Evolutionary conservation across 768 basidiomycete genomes (phyloP), one percentile per base, ranked within the genome.

Genomic region (Candolleomyces aberdarensis): DNA sequence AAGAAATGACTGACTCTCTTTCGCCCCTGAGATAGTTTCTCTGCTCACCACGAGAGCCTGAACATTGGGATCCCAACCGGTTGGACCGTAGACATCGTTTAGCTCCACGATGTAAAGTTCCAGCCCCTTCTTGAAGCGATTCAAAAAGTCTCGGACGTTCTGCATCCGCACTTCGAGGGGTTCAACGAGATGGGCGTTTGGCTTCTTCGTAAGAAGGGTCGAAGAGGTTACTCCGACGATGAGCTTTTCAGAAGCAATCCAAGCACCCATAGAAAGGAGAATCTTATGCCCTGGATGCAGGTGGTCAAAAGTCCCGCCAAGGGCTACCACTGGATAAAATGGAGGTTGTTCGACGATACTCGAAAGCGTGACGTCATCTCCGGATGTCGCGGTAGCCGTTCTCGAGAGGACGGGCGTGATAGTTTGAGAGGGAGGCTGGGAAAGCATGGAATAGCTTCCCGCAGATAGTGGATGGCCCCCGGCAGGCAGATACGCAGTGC

Each of bases 221-320:
- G 56, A 80, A 67, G 60, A 90, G 92, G 89, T 57, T 93, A 98
- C 78, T 5, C 97, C 97, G 64, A 98, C 86, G 62, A 98, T 92
- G 67, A 98, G 75, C 72, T 94, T 95, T 63, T 80, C 72, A 48
- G 75, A 70, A 0, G 95, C 80, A 59, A 98, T 86, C 83, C 89
- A 94, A 1, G 92, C 87, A 13, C 85, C 89, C 87, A 97, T 94
- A 68, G 93, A 92, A 11, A 99, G 83, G 31, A 99, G 84, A 62
- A 99, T 96, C 75, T 97, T 97, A 77, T 99, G 97, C 0, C 96
- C 97, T 3, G 94, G 86, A 70, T 99, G 97, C 15, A 99, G 84
- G 72, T 98, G 97, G 74, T 99, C 97, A 73, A 98, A 98, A 0
- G 97, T 98, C 0, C 97, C 97, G 6, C 97, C 96, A 8, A 98